Conservation (phyloP, 2,329 filamentous ascomycete species). For the Clarireedia homoeocarpa region DNA sequence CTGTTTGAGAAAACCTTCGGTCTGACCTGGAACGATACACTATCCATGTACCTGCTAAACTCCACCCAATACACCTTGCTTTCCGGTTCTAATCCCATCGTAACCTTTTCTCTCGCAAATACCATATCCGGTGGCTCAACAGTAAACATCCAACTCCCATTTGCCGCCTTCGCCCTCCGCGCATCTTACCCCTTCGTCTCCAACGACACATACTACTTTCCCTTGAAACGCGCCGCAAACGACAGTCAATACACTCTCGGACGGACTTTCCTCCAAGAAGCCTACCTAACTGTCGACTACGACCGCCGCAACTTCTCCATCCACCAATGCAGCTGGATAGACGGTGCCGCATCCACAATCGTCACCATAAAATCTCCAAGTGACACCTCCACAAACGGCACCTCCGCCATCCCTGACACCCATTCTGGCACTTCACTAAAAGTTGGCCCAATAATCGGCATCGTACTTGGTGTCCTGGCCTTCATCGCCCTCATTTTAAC, state of each 20-base stretch:
- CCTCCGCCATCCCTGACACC: neutral
- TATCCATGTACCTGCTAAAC: slow-evolving; percentile 31
- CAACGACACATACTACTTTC: slow-evolving; percentile 31
- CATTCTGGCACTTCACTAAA: neutral
- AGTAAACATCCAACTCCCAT: slow-evolving; percentile 31
- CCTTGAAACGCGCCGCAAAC: slow-evolving; percentile 30
- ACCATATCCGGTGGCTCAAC: slow-evolving; percentile 20
- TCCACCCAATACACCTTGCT: slow-evolving; percentile 21
- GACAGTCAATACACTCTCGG: slow-evolving; percentile 32
- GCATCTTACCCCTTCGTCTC: slow-evolving; percentile 28
- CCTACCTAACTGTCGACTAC: slow-evolving; percentile 30
- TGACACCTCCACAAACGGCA: neutral
- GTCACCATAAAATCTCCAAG: slow-evolving; percentile 7
- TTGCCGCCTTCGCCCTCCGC: slow-evolving; percentile 32
- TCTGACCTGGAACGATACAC: slow-evolving; percentile 30
- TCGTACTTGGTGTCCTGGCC: neutral
- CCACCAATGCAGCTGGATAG: slow-evolving; percentile 29
- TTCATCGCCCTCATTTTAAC: neutral
- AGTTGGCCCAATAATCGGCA: neutral
- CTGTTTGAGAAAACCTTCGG: slow-evolving; percentile 31
- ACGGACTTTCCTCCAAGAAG: slow-evolving; percentile 35
- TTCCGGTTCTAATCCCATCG: slow-evolving; percentile 24
- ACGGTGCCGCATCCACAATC: slow-evolving; percentile 24
- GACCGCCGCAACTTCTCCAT: slow-evolving; percentile 33
- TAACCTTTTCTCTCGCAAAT: slow-evolving; percentile 31